A percentile compares a stretch with the other conserved stretches of the same genome.
Evolutionary conservation across 176 grass and related monocot genomes (phyloP).

Genomic region (Triticum timopheevii): DNA sequence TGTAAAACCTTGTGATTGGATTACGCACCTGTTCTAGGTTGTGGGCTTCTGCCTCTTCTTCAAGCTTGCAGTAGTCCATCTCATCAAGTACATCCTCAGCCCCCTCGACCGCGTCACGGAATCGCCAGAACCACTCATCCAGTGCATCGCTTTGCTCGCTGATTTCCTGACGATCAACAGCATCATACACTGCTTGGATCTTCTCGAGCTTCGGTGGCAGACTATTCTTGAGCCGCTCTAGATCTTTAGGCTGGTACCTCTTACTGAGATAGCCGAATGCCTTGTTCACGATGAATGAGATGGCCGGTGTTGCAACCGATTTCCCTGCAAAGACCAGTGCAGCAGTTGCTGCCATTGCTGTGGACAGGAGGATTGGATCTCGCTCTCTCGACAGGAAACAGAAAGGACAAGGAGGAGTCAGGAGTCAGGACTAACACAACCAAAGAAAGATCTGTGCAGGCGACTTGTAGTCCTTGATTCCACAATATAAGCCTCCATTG

Average conservation of each 20-base stretch:
- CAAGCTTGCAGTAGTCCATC: slow-evolving; percentile 5
- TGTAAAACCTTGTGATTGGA: background rate
- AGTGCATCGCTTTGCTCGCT: background rate
- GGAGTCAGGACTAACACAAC: too few relatives aligned
- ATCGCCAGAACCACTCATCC: slow-evolving; percentile 14
- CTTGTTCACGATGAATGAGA: slow-evolving; percentile 13
- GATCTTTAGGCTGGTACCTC: background rate
- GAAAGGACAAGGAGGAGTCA: too few relatives aligned
- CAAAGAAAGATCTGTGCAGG: too few relatives aligned
- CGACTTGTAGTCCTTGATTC: too few relatives aligned
- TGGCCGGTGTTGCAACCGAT: slow-evolving; percentile 8
- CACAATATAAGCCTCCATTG: too few relatives aligned
- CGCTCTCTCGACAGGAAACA: background rate
- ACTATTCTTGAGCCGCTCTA: background rate
- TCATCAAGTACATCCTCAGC: slow-evolving; percentile 24
- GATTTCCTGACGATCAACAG: background rate
- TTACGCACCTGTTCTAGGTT: background rate
- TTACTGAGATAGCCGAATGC: slow-evolving; percentile 24
- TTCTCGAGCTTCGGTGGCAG: background rate
- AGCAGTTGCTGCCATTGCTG: background rate
- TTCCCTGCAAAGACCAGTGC: slow-evolving; percentile 31
- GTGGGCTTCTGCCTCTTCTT: background rate
- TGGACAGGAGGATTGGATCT: background rate
- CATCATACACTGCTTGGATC: slow-evolving; percentile 7
- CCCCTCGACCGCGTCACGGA: background rate